A percentile compares a stretch with the other conserved stretches of the same genome.
These are phyloP conservation scores for Phytophthora chlamydospora DNA, from an alignment of 352 stramenopile genomes.

Conservation along the genomic window DNA sequence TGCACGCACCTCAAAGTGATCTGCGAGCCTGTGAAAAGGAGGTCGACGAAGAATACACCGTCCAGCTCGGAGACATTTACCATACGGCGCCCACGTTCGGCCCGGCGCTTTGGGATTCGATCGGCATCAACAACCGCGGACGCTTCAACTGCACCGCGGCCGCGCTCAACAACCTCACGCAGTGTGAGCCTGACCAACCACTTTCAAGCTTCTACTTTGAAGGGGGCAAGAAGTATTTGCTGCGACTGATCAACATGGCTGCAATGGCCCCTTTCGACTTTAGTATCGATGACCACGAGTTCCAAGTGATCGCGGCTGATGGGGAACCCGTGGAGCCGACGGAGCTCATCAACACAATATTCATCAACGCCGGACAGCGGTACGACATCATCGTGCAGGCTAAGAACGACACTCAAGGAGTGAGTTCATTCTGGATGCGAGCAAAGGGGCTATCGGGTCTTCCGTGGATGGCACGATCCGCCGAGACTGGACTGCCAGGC, in stretches of 20 bases:
- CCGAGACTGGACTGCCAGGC: conserved; percentile 8
- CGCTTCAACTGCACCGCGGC: conserved; percentile 39
- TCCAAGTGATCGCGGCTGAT: conserved; percentile 41
- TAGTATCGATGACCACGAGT: conserved; percentile 42
- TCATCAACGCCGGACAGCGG: conserved; percentile 39
- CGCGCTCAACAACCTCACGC: conserved; percentile 15
- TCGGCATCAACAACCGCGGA: conserved; percentile 40
- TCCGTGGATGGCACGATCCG: conserved; percentile 21
- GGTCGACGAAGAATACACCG: conserved; percentile 29
- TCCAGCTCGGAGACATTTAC: conserved; percentile 39
- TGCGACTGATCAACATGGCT: conserved; percentile 39
- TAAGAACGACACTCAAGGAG: conserved; percentile 20
- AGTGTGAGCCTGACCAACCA: conserved; percentile 20
- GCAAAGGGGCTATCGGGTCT: conserved; percentile 24
- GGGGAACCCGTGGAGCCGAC: conserved; percentile 26
- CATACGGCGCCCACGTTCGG: conserved; percentile 16
- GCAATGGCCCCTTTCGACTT: conserved; percentile 39
- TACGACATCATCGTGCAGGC: conserved; percentile 38
- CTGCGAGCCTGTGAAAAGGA: conserved; percentile 20
- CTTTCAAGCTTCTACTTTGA: conserved; percentile 28
- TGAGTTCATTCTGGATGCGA: conserved; percentile 40
- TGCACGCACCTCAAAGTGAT: conserved; percentile 24
- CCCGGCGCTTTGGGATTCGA: conserved; percentile 31
- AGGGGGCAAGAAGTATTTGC: conserved; percentile 25
- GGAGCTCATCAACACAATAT: conserved; percentile 31